Evolutionary conservation across 2,329 filamentous ascomycete genomes (phyloP), one percentile per base, ranked within the genome.

Genomic region (Lizonia empirigonia): DNA sequence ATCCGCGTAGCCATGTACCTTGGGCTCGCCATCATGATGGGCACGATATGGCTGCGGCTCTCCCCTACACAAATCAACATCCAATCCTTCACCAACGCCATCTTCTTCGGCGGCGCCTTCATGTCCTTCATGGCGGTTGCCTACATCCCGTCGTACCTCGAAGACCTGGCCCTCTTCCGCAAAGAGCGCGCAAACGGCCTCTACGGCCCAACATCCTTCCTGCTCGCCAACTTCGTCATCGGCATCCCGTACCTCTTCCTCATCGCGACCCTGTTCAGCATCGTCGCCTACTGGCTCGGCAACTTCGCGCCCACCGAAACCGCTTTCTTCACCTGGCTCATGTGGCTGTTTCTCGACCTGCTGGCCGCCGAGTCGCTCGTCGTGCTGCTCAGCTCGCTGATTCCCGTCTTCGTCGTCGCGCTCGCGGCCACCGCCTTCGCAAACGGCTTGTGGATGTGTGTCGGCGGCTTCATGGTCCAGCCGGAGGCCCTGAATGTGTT

Each of bases 391-490:
- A 84, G 86, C 0, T 84, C 82, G 1, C 70, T 94, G 1, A 85
- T 91, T 58, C 89, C 89, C 0, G 87, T 86, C 55, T 95, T 95
- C 59, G 90, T 95, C 40, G 82, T 93, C 35, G 80, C 89, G 0
- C 82, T 95, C 0, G 90, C 91, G 0, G 78, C 91, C 2, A 88
- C 89, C 0, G 90, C 91, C 0, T 95, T 95, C 65, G 87, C 89
- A 18, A 96, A 96, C 72, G 91, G 90, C 0, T 78, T 96, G 6
- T 96, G 90, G 90, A 95, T 95, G 90, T 86, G 83, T 42, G 89
- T 93, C 1, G 85, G 87, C 44, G 91, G 91, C 0, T 95, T 95
- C 75, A 81, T 95, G 71, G 90, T 95, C 1, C 81, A 84, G 3
- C 84, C 86, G 3, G 82, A 78, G 1, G 82, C 86, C 2, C 79